Conservation (phyloP, 2,329 filamentous ascomycete genomes). For the Aplosporella prunicola region DNA sequence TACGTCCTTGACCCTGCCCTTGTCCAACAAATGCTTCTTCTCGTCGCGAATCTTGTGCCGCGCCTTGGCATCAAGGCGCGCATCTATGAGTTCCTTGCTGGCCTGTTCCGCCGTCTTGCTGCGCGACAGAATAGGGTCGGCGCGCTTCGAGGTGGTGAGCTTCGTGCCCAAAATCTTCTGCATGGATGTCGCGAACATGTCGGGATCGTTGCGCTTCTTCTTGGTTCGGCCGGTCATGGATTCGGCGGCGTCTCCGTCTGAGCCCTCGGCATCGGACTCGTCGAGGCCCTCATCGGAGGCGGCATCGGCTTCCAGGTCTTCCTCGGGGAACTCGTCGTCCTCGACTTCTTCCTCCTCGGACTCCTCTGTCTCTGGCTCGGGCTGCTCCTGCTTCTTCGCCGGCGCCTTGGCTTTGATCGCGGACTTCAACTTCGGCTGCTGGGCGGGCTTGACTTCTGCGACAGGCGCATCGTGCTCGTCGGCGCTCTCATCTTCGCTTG, state of each 20-base stretch:
- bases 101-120: slow-evolving; percentile 65
- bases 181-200: slow-evolving; percentile 84
- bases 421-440: slow-evolving; percentile 11
- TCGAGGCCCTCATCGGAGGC: slow-evolving; percentile 18
- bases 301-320: slow-evolving; percentile 17
- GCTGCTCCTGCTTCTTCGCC: background rate
- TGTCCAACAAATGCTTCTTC: slow-evolving; percentile 69
- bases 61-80: slow-evolving; percentile 73
- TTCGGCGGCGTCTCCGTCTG: slow-evolving; percentile 24
- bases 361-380: background rate
- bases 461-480: background rate
- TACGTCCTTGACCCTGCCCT: slow-evolving; percentile 81
- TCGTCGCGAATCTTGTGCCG: slow-evolving; percentile 69
- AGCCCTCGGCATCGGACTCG: slow-evolving; percentile 26
- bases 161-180: slow-evolving; percentile 89
- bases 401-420: background rate
- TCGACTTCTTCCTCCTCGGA: slow-evolving; percentile 4
- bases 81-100: slow-evolving; percentile 62
- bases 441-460: background rate
- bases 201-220: slow-evolving; percentile 84
- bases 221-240: slow-evolving; percentile 34
- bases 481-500: slow-evolving; percentile 42
- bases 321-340: slow-evolving; percentile 19
- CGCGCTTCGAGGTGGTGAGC: slow-evolving; percentile 67
- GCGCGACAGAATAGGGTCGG: slow-evolving; percentile 85